Conservation (phyloP, 306 rosid species). For the Canavalia gladiata region DNA sequence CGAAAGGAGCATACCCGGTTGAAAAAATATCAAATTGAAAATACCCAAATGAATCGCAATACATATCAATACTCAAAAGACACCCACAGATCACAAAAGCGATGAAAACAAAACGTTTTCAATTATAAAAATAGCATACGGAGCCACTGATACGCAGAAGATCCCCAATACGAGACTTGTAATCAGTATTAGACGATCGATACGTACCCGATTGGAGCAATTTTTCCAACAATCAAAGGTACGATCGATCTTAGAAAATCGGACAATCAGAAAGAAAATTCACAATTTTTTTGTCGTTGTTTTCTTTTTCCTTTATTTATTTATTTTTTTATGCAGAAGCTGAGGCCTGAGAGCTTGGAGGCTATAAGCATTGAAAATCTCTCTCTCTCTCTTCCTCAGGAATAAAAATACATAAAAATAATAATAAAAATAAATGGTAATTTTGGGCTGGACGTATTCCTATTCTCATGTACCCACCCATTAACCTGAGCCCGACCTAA, state of each 20-base stretch:
- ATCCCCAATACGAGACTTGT: conserved; percentile 49
- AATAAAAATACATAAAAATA: not conserved
- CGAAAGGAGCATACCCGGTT: conserved; percentile 48
- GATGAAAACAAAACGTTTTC: conserved; percentile 31
- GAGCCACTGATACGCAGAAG: conserved; percentile 52
- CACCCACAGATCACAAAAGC: conserved; percentile 55
- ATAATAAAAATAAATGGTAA: conserved; percentile 22
- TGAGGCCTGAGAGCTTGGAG: conserved; percentile 5
- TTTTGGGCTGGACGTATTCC: conserved; percentile 23
- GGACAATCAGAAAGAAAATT: conserved; percentile 57
- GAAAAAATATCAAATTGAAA: conserved; percentile 42
- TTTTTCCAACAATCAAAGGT: conserved; percentile 56
- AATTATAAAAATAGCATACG: conserved; percentile 39
- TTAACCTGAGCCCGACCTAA: not conserved
- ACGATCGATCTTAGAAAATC: conserved; percentile 58
- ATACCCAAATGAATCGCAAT: conserved; percentile 44
- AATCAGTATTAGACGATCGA: conserved; percentile 56
- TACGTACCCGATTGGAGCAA: conserved; percentile 64
- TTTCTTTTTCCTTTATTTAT: not conserved
- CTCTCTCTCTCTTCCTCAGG: conserved; percentile 43
- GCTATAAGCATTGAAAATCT: conserved; percentile 37
- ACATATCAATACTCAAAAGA: conserved; percentile 51
- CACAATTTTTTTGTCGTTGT: not conserved
- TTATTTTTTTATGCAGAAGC: conserved; percentile 31
- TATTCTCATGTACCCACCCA: not conserved